These are phyloP conservation scores for Andrographis paniculata DNA, from an alignment of 305 asterid species.

Conservation along the genomic window DNA sequence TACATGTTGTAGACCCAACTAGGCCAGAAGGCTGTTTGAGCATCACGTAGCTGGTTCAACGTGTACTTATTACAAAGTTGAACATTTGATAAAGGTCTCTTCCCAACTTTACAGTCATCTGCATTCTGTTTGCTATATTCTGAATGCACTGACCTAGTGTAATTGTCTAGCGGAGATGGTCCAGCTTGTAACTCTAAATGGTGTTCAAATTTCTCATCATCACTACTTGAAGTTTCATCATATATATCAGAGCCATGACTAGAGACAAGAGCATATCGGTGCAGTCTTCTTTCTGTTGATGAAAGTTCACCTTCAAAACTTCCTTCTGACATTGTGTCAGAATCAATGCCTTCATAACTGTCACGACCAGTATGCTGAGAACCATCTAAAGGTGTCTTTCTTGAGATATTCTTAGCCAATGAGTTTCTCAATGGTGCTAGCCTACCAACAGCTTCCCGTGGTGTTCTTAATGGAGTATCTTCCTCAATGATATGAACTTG, in stretches of 20 bases:
- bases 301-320: slow-evolving; percentile 88
- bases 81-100: slow-evolving; percentile 24
- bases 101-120: slow-evolving; percentile 24
- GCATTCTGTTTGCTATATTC: slow-evolving; percentile 27
- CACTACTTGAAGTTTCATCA: slow-evolving; percentile 57
- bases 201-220: slow-evolving; percentile 56
- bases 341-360: slow-evolving; percentile 55
- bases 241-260: slow-evolving; percentile 33
- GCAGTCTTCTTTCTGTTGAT: slow-evolving; percentile 67
- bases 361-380: slow-evolving; percentile 21
- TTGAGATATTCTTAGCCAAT: slow-evolving; percentile 17
- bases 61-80: slow-evolving; percentile 27
- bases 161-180: slow-evolving; percentile 31
- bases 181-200: slow-evolving; percentile 24
- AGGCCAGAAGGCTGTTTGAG: slow-evolving; percentile 83
- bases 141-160: slow-evolving; percentile 25
- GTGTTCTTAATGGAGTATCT: slow-evolving; percentile 79
- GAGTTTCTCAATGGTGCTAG: slow-evolving; percentile 48
- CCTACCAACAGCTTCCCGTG: slow-evolving; percentile 77
- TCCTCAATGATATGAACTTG: slow-evolving; percentile 79
- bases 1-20: slow-evolving; percentile 88
- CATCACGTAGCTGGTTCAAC: slow-evolving; percentile 43
- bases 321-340: slow-evolving; percentile 76
- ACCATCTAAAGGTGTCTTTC: slow-evolving; percentile 20
- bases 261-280: slow-evolving; percentile 56